A percentile compares a stretch with the other conserved stretches of the same genome.
These are phyloP conservation scores for Cladosporium sp. DNA, from an alignment of 2,329 filamentous ascomycete genomes.

Conservation along the genomic window DNA sequence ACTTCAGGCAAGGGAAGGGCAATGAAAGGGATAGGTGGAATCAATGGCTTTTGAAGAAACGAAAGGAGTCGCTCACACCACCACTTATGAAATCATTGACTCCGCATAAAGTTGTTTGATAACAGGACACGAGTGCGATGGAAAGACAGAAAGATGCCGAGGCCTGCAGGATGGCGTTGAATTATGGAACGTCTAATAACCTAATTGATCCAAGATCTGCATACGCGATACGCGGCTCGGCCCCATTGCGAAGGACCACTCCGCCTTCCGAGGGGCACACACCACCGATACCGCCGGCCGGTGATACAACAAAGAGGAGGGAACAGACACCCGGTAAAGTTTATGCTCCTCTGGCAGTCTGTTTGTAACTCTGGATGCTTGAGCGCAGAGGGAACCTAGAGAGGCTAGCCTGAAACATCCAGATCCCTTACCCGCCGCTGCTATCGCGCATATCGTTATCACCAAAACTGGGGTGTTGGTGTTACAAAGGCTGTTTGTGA, in stretches of 20 bases:
- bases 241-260: not conserved
- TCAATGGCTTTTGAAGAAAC: not conserved
- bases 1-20: not conserved
- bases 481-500: not conserved
- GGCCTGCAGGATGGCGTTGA: not conserved
- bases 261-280: no score
- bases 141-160: not conserved
- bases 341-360: no score
- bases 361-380: no score
- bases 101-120: not conserved
- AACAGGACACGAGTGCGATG: not conserved
- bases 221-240: constrained; percentile 1
- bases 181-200: not conserved
- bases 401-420: not conserved
- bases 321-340: no score
- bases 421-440: no score
- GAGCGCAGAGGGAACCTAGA: not conserved
- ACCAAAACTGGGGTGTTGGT: no score
- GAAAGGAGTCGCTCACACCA: not conserved
- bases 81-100: not conserved
- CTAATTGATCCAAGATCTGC: constrained; percentile 6
- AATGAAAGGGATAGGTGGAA: not conserved
- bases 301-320: no score
- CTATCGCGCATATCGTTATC: no score
- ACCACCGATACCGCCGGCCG: no score